Percentiles rank a stretch among this genome's conserved stretches.
Evolutionary conservation across 129 eudicot genomes (phyloP).

Genomic region (Helianthus tuberosus): DNA sequence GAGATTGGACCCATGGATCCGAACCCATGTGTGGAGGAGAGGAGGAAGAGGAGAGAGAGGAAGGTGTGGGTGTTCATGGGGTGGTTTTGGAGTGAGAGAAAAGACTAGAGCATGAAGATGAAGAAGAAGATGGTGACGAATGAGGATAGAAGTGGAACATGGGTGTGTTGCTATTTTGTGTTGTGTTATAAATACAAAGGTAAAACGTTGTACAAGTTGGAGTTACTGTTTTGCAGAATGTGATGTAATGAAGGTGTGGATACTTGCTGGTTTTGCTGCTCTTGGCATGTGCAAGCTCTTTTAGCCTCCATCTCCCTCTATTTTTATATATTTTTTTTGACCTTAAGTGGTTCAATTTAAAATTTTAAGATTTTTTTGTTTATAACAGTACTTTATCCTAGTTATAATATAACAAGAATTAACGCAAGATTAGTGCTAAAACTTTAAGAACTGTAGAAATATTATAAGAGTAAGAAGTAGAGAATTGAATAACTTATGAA

Average conservation of each 20-base stretch:
- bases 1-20: constrained; percentile 98
- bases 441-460: too few species aligned
- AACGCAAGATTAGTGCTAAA: too few species aligned
- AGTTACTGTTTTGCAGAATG: constrained; percentile 26
- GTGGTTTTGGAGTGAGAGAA: constrained; percentile 23
- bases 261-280: constrained; percentile 20
- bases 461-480: too few species aligned
- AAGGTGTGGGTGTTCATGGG: constrained; percentile 27
- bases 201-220: background rate
- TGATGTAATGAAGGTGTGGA: background rate
- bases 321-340: background rate
- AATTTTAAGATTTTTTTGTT: too few species aligned
- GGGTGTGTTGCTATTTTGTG: constrained; percentile 31
- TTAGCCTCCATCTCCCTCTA: background rate
- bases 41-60: background rate
- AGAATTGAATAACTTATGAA: too few species aligned
- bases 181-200: constrained; percentile 8
- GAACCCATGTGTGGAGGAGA: constrained; percentile 52
- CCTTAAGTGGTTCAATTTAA: too few species aligned
- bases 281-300: constrained; percentile 22
- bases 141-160: constrained; percentile 8
- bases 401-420: too few species aligned
- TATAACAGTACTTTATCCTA: too few species aligned
- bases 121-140: constrained; percentile 16
- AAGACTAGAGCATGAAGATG: constrained; percentile 17